Base-by-base conservation (phyloP, 164 flowering plant genomes). In the Paratinospora sagittata region DNA sequence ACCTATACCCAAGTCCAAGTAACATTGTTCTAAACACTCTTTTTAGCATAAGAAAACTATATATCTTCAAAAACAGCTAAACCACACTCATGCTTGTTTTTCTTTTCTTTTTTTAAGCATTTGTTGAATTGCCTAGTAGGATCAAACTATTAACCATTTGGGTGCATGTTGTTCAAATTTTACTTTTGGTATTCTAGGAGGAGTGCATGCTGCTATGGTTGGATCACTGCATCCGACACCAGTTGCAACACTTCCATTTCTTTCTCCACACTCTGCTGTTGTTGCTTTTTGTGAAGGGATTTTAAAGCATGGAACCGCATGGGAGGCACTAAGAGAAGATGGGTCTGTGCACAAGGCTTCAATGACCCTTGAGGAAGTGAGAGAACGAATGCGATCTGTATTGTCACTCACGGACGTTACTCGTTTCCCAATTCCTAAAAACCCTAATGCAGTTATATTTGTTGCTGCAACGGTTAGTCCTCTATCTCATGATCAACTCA, bases 191-290 rank as follows among this genome's bases (percentile, higher is more conserved):
- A 74, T 77, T 62, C 27, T 75, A 95, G 98, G 98, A 16, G 98
- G 97, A 80, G 97, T 95, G 24, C 99, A 95, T 84, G 99, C 99
- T 73, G 94, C 99, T 61, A 95, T 95, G 98, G 97, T 95, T 75
- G 98, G 98, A 78, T 87, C 99, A 13, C 85, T 95, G 72, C 92
- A 95, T 81, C 99, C 99, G 17, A 87, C 91, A 19, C 98, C 98
- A 10, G 78, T 95, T 80, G 99, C 99, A 30, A 95, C 98, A 24
- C 87, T 95, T 67, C 98, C 98, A 52, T 92, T 95, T 81, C 92
- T 95, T 24, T 90, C 97, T 45, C 98, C 97, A 66, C 97, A 92
- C 72, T 95, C 98, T 66, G 98, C 98, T 24, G 96, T 78, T 70
- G 98, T 95, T 79, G 97, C 97, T 65, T 94, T 94, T 80, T 95